Conservation (phyloP, 768 basidiomycete species). For the Heimioporus sp. region DNA sequence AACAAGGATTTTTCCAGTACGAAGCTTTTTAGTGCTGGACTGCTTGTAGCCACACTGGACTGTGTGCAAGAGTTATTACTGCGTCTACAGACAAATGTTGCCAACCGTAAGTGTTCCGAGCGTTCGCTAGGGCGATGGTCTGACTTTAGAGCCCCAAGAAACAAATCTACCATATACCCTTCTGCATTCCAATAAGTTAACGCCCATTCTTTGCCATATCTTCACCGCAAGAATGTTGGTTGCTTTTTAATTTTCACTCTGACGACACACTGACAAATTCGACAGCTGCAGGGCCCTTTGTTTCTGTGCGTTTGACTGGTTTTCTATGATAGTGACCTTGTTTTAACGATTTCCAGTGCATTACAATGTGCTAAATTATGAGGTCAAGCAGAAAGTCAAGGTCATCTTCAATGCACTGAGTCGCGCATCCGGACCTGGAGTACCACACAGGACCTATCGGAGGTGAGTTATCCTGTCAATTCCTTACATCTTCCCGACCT, state of each 20-base stretch:
- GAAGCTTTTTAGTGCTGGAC: slow-evolving; percentile 35
- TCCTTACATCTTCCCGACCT: neutral
- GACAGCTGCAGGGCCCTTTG: slow-evolving; percentile 47
- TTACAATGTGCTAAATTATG: slow-evolving; percentile 24
- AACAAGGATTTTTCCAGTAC: slow-evolving; percentile 13
- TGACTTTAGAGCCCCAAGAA: neutral
- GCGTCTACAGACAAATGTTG: slow-evolving; percentile 26
- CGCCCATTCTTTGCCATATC: slow-evolving; percentile 27
- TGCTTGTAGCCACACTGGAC: slow-evolving; percentile 28
- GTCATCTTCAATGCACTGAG: slow-evolving; percentile 11
- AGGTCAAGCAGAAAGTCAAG: slow-evolving; percentile 1
- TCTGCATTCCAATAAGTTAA: slow-evolving; percentile 7
- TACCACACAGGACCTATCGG: slow-evolving; percentile 7
- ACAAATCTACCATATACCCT: slow-evolving; percentile 1
- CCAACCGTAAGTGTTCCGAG: slow-evolving; percentile 22
- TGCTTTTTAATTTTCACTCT: neutral
- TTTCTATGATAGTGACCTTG: neutral
- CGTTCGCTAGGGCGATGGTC: neutral
- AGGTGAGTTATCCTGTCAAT: neutral
- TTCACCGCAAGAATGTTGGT: slow-evolving; percentile 50
- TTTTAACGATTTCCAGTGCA: slow-evolving; percentile 5
- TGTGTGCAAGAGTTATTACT: slow-evolving; percentile 27
- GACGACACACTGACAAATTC: neutral
- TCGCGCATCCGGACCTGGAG: neutral
- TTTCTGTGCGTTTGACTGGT: slow-evolving; percentile 37